Percentiles rank a stretch among this genome's conserved stretches.
Evolutionary conservation across 805 yeast species (phyloP).

Genomic region (Zygoascus tannicola): DNA sequence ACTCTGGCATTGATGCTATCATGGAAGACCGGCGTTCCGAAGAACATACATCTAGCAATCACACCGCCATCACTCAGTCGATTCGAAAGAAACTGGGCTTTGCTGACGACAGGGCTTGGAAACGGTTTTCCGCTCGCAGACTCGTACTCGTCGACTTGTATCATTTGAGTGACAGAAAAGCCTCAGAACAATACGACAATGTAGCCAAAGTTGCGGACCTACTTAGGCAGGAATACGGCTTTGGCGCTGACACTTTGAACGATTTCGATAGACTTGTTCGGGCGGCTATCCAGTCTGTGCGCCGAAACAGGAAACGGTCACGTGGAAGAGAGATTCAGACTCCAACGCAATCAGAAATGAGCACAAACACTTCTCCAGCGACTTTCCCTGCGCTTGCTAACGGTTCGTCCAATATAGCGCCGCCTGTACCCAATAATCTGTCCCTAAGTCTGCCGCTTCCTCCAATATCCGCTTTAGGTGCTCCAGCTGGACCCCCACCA

Average conservation of each 20-base stretch:
- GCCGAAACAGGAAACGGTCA: constrained; percentile 55
- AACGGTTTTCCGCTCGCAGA: constrained; percentile 80
- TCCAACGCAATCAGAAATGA: no score
- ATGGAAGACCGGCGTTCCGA: no score
- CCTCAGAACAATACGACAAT: constrained; percentile 84
- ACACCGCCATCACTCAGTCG: constrained; percentile 35
- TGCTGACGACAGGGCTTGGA: constrained; percentile 78
- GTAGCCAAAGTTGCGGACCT: constrained; percentile 71
- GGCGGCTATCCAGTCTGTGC: constrained; percentile 87
- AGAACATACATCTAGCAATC: neutral
- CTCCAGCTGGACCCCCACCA: no score
- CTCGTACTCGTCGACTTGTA: constrained; percentile 77
- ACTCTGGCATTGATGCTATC: no score
- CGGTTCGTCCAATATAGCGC: no score
- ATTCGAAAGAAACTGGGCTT: constrained; percentile 61
- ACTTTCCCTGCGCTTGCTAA: no score
- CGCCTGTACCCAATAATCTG: no score
- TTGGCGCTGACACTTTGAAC: constrained; percentile 42
- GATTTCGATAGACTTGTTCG: constrained; percentile 88
- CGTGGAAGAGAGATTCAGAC: no score
- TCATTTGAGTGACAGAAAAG: constrained; percentile 58
- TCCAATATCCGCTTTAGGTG: no score
- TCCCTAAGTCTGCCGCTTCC: no score
- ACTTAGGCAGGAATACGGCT: constrained; percentile 69
- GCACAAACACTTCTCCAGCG: no score